These are phyloP conservation scores for Inga oerstediana DNA, from an alignment of 306 rosid species.

Conservation along the genomic window DNA sequence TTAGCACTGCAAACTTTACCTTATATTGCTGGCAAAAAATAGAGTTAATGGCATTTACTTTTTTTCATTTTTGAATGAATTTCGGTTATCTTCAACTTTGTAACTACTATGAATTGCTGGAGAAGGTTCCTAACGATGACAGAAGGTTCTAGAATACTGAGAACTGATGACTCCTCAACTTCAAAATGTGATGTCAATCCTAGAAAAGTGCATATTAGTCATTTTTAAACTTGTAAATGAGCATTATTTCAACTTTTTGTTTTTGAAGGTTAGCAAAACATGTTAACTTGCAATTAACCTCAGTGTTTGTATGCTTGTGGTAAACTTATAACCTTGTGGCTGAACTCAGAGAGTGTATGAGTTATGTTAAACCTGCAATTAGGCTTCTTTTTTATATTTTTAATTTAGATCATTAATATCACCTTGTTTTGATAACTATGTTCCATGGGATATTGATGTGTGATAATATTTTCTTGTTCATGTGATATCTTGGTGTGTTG, in stretches of 20 bases:
- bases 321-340: background rate
- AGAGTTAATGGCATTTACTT: background rate
- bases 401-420: background rate
- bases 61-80: background rate
- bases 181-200: background rate
- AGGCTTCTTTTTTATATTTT: background rate
- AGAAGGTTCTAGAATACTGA: too few species aligned
- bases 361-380: background rate
- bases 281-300: background rate
- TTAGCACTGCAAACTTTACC: background rate
- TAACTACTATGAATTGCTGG: too few species aligned
- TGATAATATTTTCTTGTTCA: conserved; percentile 29
- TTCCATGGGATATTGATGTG: conserved; percentile 26
- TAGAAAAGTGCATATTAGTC: background rate
- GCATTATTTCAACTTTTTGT: background rate
- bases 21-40: background rate
- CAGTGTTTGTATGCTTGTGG: background rate
- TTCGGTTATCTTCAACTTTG: background rate
- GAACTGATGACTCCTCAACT: too few species aligned
- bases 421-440: background rate
- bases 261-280: background rate
- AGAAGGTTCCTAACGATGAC: too few species aligned
- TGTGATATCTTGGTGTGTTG: conserved; percentile 25
- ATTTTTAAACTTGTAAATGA: background rate
- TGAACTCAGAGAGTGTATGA: background rate